These are phyloP conservation scores for Alternaria novae-zelandiae DNA, from an alignment of 2,329 filamentous ascomycete genomes.

Conservation along the genomic window DNA sequence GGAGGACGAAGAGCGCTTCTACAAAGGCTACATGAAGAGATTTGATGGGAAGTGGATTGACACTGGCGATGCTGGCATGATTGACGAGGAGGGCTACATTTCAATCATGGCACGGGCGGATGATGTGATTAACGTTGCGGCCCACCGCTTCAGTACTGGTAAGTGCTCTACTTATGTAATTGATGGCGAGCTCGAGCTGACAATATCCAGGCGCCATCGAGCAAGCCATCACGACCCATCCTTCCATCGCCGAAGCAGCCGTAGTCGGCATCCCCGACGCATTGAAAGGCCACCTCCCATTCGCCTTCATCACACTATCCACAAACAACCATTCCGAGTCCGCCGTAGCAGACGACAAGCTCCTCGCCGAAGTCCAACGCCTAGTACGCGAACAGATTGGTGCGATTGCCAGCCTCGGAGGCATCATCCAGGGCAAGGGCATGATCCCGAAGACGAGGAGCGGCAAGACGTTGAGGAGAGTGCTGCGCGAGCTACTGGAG, in stretches of 20 bases:
- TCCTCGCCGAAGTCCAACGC: slow-evolving; percentile 71
- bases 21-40: slow-evolving; percentile 80
- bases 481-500: slow-evolving; percentile 83
- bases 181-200: slow-evolving; percentile 4
- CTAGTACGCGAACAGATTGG: slow-evolving; percentile 82
- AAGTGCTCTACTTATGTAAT: slow-evolving; percentile 35
- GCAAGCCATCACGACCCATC: slow-evolving; percentile 85
- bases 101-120: slow-evolving; percentile 72
- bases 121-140: slow-evolving; percentile 95
- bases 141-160: slow-evolving; percentile 89
- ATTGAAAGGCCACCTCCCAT: slow-evolving; percentile 88
- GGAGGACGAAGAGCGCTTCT: slow-evolving; percentile 85
- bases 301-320: slow-evolving; percentile 79
- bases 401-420: slow-evolving; percentile 82
- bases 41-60: slow-evolving; percentile 86
- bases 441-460: slow-evolving; percentile 92
- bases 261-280: slow-evolving; percentile 85
- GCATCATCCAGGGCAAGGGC: slow-evolving; percentile 80
- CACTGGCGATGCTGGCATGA: slow-evolving; percentile 87
- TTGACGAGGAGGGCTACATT: slow-evolving; percentile 74
- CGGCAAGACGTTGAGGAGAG: slow-evolving; percentile 87
- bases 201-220: slow-evolving; percentile 74
- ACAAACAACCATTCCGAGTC: slow-evolving; percentile 59
- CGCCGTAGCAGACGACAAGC: slow-evolving; percentile 56
- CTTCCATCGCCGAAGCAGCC: slow-evolving; percentile 79